phyloP scores from a whole-genome alignment of 345 rosid species.

The Schrenkiella parvula region DNA sequence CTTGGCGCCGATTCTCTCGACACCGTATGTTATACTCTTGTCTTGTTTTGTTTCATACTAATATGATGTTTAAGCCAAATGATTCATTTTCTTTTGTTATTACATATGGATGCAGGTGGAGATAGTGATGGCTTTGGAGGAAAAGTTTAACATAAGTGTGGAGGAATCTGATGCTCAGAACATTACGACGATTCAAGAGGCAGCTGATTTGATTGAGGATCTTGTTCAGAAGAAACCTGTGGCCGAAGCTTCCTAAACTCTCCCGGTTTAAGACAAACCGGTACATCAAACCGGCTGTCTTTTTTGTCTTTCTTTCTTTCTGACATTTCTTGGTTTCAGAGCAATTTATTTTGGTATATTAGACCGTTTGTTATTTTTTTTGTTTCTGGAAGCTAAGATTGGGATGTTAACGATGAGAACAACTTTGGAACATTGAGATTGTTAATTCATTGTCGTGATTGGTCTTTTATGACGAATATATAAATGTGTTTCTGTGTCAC shows the following conservation, averaged over 20 bases:
- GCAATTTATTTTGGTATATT: conserved; percentile 3
- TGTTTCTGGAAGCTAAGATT: neutral
- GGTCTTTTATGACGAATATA: neutral
- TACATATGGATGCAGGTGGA: conserved; percentile 54
- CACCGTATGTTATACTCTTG: conserved; percentile 44
- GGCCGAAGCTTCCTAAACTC: neutral
- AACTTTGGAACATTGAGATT: conserved; percentile 19
- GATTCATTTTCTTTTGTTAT: too few relatives aligned
- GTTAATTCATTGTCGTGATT: conserved; percentile 25
- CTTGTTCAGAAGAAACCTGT: conserved; percentile 54
- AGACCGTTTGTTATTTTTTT: conserved; percentile 1
- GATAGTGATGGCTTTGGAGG: conserved; percentile 88
- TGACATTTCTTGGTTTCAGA: conserved; percentile 2
- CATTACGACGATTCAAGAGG: conserved; percentile 78
- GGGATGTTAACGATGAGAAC: conserved; percentile 7
- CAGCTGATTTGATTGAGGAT: conserved; percentile 75
- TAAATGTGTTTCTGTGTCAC: neutral
- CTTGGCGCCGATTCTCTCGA: conserved; percentile 97
- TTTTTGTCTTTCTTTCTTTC: neutral
- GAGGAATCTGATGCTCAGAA: conserved; percentile 72
- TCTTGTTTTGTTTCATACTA: neutral
- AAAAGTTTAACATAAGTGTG: conserved; percentile 65
- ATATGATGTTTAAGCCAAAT: neutral
- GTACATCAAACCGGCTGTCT: neutral
- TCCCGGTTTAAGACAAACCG: neutral